phyloP scores from a whole-genome alignment of 805 yeast genomes.

The Ogataea trehalophila region DNA sequence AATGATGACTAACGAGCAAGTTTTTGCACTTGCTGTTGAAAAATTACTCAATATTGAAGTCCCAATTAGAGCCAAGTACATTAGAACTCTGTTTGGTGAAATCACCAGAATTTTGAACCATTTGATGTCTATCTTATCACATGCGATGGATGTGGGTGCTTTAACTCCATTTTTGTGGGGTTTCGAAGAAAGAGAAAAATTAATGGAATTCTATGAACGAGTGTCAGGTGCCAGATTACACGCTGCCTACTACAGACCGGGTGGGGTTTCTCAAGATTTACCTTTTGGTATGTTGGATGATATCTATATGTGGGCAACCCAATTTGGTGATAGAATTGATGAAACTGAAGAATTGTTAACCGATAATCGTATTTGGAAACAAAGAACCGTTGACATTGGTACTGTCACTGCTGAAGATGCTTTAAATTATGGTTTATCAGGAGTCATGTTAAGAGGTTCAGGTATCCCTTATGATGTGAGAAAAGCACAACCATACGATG shows the following conservation, averaged over 20 bases:
- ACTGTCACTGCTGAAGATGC: slow-evolving; percentile 83
- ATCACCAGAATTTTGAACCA: slow-evolving; percentile 81
- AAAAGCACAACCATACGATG: slow-evolving; percentile 85
- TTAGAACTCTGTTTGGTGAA: slow-evolving; percentile 82
- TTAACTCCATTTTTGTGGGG: slow-evolving; percentile 93
- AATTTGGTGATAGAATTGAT: slow-evolving; percentile 88
- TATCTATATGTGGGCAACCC: slow-evolving; percentile 94
- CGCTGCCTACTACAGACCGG: slow-evolving; percentile 85
- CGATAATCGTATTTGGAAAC: slow-evolving; percentile 89
- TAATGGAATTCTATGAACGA: slow-evolving; percentile 89
- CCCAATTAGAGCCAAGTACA: slow-evolving; percentile 79
- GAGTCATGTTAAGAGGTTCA: slow-evolving; percentile 88
- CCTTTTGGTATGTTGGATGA: slow-evolving; percentile 86
- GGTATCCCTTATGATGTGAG: slow-evolving; percentile 86
- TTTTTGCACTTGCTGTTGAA: slow-evolving; percentile 78
- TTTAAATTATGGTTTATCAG: slow-evolving; percentile 70
- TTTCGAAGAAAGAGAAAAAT: slow-evolving; percentile 87
- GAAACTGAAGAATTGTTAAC: slow-evolving; percentile 87
- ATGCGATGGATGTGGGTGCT: slow-evolving; percentile 94
- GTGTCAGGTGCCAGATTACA: slow-evolving; percentile 89
- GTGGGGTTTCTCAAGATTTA: slow-evolving; percentile 85
- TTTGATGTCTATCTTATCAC: slow-evolving; percentile 79
- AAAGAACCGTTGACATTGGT: slow-evolving; percentile 79
- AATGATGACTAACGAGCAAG: slow-evolving; percentile 90
- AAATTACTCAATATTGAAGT: slow-evolving; percentile 80